Percentiles rank a stretch among this genome's conserved stretches.
Evolutionary conservation across 1,284 basidiomycete genomes (phyloP).

Genomic region (Ceraceosorus guamensis): DNA sequence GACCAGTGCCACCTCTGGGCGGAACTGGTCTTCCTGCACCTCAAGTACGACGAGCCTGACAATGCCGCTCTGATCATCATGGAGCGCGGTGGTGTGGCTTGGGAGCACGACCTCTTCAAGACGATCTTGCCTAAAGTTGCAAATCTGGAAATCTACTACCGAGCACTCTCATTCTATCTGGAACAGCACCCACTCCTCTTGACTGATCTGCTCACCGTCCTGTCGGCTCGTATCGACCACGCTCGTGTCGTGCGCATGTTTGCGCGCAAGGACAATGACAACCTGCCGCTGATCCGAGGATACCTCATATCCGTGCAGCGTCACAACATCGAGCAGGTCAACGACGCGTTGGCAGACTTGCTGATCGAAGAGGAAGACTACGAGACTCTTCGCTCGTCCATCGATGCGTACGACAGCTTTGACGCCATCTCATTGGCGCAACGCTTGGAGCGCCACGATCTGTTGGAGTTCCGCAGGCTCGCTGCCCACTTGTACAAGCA

Average conservation of each 20-base stretch:
- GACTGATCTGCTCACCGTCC: conserved; percentile 83
- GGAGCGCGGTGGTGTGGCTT: conserved; percentile 89
- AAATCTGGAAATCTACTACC: conserved; percentile 98
- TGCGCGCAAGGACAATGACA: conserved; percentile 71
- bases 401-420: conserved; percentile 97
- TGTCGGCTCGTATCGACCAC: conserved; percentile 90
- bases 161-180: conserved; percentile 58
- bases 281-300: conserved; percentile 86
- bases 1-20: conserved; percentile 96
- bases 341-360: conserved; percentile 92
- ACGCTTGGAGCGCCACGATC: conserved; percentile 78
- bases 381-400: conserved; percentile 87
- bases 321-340: conserved; percentile 90
- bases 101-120: conserved; percentile 95
- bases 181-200: conserved; percentile 87
- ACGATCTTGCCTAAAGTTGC: conserved; percentile 58
- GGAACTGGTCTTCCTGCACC: conserved; percentile 95
- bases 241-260: conserved; percentile 91
- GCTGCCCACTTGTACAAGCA: conserved; percentile 97
- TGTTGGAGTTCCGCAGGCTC: conserved; percentile 82
- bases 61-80: conserved; percentile 97
- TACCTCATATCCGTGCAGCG: conserved; percentile 96
- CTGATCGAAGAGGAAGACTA: conserved; percentile 98
- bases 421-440: conserved; percentile 81
- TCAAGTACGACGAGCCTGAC: conserved; percentile 95